A percentile compares a stretch with the other conserved stretches of the same genome.
Evolutionary conservation across 1,284 basidiomycete species (phyloP).

Genomic region (Puccinia horiana): DNA sequence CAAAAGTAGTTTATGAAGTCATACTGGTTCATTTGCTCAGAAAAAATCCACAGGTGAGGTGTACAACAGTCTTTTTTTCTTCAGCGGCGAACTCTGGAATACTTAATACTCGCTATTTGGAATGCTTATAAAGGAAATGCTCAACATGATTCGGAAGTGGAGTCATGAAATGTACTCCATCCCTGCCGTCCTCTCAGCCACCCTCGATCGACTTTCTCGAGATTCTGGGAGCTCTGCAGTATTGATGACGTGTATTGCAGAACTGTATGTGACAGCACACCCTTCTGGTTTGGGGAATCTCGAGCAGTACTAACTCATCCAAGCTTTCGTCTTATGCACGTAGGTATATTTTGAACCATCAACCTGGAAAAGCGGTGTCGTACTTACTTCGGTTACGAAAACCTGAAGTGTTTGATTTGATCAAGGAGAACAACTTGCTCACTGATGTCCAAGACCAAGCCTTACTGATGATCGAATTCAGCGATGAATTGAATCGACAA

Average conservation of each 20-base stretch:
- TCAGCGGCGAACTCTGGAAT: constrained; percentile 7
- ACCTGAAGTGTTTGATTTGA: constrained; percentile 90
- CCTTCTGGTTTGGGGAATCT: background rate
- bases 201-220: constrained; percentile 77
- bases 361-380: constrained; percentile 88
- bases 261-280: constrained; percentile 66
- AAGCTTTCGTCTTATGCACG: background rate
- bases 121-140: constrained; percentile 65
- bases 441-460: constrained; percentile 93
- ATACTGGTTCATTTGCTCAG: constrained; percentile 82
- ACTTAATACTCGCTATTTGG: background rate
- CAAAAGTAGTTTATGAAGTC: constrained; percentile 89
- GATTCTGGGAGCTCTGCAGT: constrained; percentile 65
- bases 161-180: constrained; percentile 87
- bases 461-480: constrained; percentile 86
- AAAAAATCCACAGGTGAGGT: constrained; percentile 71
- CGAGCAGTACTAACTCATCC: constrained; percentile 28
- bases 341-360: constrained; percentile 79
- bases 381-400: constrained; percentile 82
- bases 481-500: constrained; percentile 74
- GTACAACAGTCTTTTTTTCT: background rate
- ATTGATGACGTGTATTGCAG: constrained; percentile 88
- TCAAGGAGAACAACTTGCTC: constrained; percentile 90
- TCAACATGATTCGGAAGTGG: constrained; percentile 82
- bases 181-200: constrained; percentile 78